phyloP scores from a whole-genome alignment of 129 eudicot species.

The Flaveria sonorensis region DNA sequence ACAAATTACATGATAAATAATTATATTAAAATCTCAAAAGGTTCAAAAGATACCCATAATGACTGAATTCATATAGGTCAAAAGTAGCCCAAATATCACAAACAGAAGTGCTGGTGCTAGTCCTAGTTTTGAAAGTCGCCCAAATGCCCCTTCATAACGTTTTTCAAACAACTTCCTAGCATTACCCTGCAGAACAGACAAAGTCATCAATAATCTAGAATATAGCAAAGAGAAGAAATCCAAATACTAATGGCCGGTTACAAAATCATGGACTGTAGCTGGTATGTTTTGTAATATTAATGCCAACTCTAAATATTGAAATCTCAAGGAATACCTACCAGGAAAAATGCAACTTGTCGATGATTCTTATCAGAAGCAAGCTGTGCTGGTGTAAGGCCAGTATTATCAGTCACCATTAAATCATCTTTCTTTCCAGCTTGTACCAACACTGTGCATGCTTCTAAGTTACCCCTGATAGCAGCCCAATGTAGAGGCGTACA shows the following conservation, averaged over 20 bases:
- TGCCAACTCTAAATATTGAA: constrained; percentile 2
- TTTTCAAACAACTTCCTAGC: constrained; percentile 78
- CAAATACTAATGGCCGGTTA: not conserved
- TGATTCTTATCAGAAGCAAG: constrained; percentile 98
- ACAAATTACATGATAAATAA: constrained; percentile 14
- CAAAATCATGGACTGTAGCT: not conserved
- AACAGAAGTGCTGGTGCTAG: constrained; percentile 88
- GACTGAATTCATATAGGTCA: constrained; percentile 74
- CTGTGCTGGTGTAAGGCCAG: constrained; percentile 98
- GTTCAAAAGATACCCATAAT: constrained; percentile 58
- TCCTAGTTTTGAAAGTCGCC: constrained; percentile 81
- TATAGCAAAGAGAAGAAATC: not conserved
- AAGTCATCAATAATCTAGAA: not conserved
- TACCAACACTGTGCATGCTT: constrained; percentile 97
- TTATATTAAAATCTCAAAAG: constrained; percentile 5
- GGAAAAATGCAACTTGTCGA: constrained; percentile 98
- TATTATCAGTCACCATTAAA: constrained; percentile 78
- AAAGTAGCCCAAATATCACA: constrained; percentile 71
- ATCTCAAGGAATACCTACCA: constrained; percentile 76
- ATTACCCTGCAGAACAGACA: constrained; percentile 70
- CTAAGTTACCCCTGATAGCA: constrained; percentile 93
- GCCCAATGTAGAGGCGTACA: constrained; percentile 99
- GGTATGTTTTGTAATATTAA: constrained; percentile 1
- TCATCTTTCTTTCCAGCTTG: constrained; percentile 97
- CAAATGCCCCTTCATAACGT: constrained; percentile 72